These are phyloP conservation scores for Dissophora globulifera DNA, from an alignment of 192 early-diverging fungal species.

Conservation along the genomic window DNA sequence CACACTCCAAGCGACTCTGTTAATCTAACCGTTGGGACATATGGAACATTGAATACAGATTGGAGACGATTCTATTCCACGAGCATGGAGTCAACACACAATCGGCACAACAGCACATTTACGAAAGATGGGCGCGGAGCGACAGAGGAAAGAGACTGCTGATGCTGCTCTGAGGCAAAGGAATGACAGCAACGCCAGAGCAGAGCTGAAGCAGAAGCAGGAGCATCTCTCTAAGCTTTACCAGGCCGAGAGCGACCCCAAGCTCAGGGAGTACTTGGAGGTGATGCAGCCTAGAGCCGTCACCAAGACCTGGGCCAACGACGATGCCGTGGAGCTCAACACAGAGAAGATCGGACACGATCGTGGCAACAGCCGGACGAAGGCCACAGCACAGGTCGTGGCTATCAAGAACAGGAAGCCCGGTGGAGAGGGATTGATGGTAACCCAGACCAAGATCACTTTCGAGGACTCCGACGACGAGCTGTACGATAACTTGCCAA, in stretches of 20 bases:
- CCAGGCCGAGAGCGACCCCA: slow-evolving; percentile 77
- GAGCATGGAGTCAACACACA: slow-evolving; percentile 93
- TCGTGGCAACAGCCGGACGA: slow-evolving; percentile 36
- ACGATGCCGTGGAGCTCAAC: slow-evolving; percentile 69
- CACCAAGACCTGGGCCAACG: slow-evolving; percentile 91
- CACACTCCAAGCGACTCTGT: no score
- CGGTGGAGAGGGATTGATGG: slow-evolving; percentile 67
- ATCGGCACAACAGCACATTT: slow-evolving; percentile 85
- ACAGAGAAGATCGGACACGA: slow-evolving; percentile 48
- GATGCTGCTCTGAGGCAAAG: slow-evolving; percentile 34
- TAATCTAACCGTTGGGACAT: no score
- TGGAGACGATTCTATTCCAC: slow-evolving; percentile 82
- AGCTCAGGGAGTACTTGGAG: slow-evolving; percentile 89
- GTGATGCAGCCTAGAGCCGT: slow-evolving; percentile 87
- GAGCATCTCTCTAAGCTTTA: slow-evolving; percentile 59
- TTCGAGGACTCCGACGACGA: slow-evolving; percentile 80
- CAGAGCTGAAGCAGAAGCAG: slow-evolving; percentile 62
- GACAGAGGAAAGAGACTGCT: slow-evolving; percentile 54
- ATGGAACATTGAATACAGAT: no score
- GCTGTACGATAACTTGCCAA: slow-evolving; percentile 76
- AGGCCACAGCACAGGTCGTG: slow-evolving; percentile 54
- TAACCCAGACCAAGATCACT: slow-evolving; percentile 69
- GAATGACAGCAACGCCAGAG: slow-evolving; percentile 38
- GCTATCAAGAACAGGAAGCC: slow-evolving; percentile 66
- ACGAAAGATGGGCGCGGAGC: slow-evolving; percentile 54